Conservation (phyloP, 106 monocot genomes). For the Acorus gramineus region DNA sequence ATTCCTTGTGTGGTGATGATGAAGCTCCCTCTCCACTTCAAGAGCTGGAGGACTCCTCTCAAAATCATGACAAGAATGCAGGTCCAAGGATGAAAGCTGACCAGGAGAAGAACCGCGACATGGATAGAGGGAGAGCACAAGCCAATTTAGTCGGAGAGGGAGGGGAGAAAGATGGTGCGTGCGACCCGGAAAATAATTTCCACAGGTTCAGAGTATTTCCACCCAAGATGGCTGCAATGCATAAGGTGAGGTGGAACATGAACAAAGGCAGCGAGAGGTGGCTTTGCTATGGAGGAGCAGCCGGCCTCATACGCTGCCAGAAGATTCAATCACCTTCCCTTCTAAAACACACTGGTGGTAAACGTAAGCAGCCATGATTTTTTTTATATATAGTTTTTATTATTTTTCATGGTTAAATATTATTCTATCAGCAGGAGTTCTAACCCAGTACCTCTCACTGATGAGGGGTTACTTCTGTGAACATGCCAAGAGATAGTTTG, state of each 20-base stretch:
- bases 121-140: neutral
- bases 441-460: too few relatives aligned
- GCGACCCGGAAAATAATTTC: constrained; percentile 3
- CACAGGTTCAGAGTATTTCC: constrained; percentile 27
- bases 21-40: neutral
- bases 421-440: too few relatives aligned
- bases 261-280: constrained; percentile 76
- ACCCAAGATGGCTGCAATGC: constrained; percentile 63
- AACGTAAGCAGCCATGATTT: too few relatives aligned
- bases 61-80: neutral
- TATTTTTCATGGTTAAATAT: too few relatives aligned
- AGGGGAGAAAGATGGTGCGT: neutral
- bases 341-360: too few relatives aligned
- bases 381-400: too few relatives aligned
- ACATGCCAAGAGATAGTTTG: too few relatives aligned
- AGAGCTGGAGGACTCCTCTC: neutral
- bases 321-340: constrained; percentile 8
- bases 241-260: constrained; percentile 86
- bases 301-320: constrained; percentile 79
- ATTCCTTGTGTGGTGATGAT: too few relatives aligned
- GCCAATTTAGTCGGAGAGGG: neutral
- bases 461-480: too few relatives aligned
- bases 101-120: neutral
- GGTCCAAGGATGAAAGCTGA: neutral
- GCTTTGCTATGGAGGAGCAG: constrained; percentile 91